phyloP scores from a whole-genome alignment of 2,329 filamentous ascomycete genomes.

The Penicillium sclerotiorum region DNA sequence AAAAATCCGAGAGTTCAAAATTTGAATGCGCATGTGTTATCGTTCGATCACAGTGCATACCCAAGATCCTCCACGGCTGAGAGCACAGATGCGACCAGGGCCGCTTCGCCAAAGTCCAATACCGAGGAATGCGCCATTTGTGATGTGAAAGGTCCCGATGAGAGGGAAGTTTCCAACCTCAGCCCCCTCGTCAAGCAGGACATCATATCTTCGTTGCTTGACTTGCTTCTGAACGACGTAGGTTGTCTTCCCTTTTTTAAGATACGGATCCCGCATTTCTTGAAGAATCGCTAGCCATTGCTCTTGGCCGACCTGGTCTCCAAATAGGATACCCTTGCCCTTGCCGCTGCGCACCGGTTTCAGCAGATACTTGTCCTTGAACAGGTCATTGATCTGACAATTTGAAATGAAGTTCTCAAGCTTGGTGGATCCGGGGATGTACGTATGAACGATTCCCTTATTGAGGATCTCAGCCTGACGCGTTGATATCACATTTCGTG shows the following conservation, averaged over 20 bases:
- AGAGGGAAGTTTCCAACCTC: constrained; percentile 10
- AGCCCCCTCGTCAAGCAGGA: constrained; percentile 18
- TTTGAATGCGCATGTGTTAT: background rate
- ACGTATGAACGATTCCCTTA: constrained; percentile 26
- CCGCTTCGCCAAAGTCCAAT: constrained; percentile 30
- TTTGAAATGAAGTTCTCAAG: constrained; percentile 18
- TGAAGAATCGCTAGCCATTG: constrained; percentile 27
- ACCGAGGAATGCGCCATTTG: constrained; percentile 28
- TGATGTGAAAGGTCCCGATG: constrained; percentile 30
- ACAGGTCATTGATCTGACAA: background rate
- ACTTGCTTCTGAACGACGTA: constrained; percentile 28
- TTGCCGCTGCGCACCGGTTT: constrained; percentile 29
- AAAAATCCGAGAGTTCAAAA: background rate
- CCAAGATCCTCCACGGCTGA: constrained; percentile 21
- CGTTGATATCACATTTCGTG: constrained; percentile 17
- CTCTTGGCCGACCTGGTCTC: constrained; percentile 17
- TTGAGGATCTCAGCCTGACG: constrained; percentile 21
- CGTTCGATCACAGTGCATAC: constrained; percentile 1
- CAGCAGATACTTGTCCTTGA: constrained; percentile 29
- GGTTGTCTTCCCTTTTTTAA: constrained; percentile 5
- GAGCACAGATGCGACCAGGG: constrained; percentile 21
- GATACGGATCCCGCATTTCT: constrained; percentile 10
- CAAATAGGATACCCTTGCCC: constrained; percentile 30
- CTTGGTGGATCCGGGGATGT: constrained; percentile 29
- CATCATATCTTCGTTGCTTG: constrained; percentile 22